phyloP scores from a whole-genome alignment of 352 stramenopile genomes.

The Peronospora tabacina region DNA sequence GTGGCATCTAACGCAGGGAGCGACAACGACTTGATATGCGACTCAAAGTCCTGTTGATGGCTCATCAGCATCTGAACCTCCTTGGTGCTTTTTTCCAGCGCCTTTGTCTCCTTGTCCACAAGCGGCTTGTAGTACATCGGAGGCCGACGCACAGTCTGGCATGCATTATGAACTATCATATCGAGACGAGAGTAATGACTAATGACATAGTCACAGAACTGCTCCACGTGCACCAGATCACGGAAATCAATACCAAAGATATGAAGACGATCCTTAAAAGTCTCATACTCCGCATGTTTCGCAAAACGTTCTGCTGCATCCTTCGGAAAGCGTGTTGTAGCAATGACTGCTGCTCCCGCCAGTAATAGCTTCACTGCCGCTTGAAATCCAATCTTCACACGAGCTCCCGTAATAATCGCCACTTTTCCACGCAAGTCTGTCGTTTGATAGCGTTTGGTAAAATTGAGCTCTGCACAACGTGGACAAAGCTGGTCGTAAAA shows the following conservation, averaged over 20 bases:
- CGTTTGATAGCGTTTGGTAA: conserved; percentile 90
- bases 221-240: conserved; percentile 92
- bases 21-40: conserved; percentile 51
- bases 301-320: conserved; percentile 88
- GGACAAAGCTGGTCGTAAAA: conserved; percentile 96
- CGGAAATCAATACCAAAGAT: conserved; percentile 95
- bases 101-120: conserved; percentile 76
- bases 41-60: conserved; percentile 73
- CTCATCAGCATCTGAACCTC: conserved; percentile 66
- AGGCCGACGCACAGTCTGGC: conserved; percentile 93
- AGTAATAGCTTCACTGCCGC: conserved; percentile 91
- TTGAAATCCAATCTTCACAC: conserved; percentile 97
- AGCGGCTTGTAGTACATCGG: conserved; percentile 91
- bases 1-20: conserved; percentile 30
- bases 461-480: conserved; percentile 91
- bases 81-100: conserved; percentile 41
- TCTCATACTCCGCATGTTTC: conserved; percentile 88
- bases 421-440: conserved; percentile 85
- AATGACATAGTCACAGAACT: conserved; percentile 88
- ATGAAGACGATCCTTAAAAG: conserved; percentile 90
- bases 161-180: conserved; percentile 97
- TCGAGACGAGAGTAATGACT: conserved; percentile 87
- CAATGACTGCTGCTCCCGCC: conserved; percentile 89
- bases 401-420: conserved; percentile 90
- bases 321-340: conserved; percentile 93